Base-by-base conservation (phyloP, 164 flowering plant species). In the Echeveria elegans region DNA sequence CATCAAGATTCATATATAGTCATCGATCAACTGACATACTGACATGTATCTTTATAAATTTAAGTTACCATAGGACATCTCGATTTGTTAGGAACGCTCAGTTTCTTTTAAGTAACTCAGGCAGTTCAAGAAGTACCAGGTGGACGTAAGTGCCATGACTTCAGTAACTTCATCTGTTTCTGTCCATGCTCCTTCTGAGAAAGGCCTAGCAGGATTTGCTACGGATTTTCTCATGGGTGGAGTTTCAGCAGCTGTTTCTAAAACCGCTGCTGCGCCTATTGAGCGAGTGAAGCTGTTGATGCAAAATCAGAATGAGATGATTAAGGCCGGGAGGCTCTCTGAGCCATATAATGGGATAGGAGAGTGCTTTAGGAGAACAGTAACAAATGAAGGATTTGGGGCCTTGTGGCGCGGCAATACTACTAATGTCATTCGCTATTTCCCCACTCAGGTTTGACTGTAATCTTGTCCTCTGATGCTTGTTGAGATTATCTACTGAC, bases 261-360 rank as follows among this genome's bases (percentile, higher is more conserved):
- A 84, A 72, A 73, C 84, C 1, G 83, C 84, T 6, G 86, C 84
- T 65, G 86, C 88, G 65, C 88, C 88, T 38, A 84, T 84, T 65
- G 88, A 84, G 77, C 80, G 88, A 34, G 84, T 82, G 29, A 82
- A 82, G 74, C 79, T 80, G 32, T 67, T 82, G 76, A 79, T 80
- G 68, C 86, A 82, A 75, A 82, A 82, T 66, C 86, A 82, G 71
- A 82, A 77, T 73, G 86, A 82, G 68, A 79, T 82, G 82, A 71
- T 82, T 70, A 81, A 74, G 72, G 63, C 79, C 65, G 84, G 86
- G 60, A 78, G 86, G 50, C 71, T 83, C 24, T 81, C 84, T n/a
- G 80, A 76, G 70, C 84, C 84, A 5, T 82, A 83, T 77, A 79
- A 77, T 62, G 86, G 86, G 16, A 83, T 83, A 52, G 59, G 68